Conservation (phyloP, 1,284 basidiomycete species). For the Takashimella tepidaria region DNA sequence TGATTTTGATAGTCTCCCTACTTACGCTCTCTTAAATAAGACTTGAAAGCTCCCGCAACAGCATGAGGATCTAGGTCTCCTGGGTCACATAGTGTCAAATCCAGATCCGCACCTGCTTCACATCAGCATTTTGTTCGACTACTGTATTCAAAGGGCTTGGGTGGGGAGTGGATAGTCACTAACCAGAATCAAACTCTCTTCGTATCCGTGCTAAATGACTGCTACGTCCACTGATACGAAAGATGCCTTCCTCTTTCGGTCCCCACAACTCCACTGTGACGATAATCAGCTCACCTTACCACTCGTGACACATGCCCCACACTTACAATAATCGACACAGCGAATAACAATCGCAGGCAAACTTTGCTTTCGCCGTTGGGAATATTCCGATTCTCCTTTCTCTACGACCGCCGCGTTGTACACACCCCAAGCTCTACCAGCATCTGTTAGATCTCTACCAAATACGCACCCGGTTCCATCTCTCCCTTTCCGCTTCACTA, state of each 20-base stretch:
- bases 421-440: constrained; percentile 32
- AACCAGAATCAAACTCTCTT: constrained; percentile 75
- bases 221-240: constrained; percentile 47
- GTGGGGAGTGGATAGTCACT: too few relatives aligned
- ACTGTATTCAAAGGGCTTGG: too few relatives aligned
- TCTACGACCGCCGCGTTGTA: constrained; percentile 16
- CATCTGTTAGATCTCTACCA: constrained; percentile 33
- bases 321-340: constrained; percentile 45
- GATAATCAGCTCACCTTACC: too few relatives aligned
- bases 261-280: constrained; percentile 43
- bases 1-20: too few relatives aligned
- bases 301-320: background rate
- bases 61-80: constrained; percentile 86
- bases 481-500: constrained; percentile 22
- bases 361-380: constrained; percentile 28
- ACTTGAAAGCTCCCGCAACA: constrained; percentile 65
- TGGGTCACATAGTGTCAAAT: constrained; percentile 66
- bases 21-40: constrained; percentile 52
- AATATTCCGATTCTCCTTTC: constrained; percentile 21
- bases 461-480: constrained; percentile 29
- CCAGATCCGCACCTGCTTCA: constrained; percentile 67
- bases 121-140: background rate
- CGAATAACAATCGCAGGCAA: constrained; percentile 46
- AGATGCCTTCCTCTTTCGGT: constrained; percentile 49
- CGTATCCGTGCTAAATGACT: constrained; percentile 66